Percentiles rank a stretch among this genome's conserved stretches.
These are phyloP conservation scores for Cystobasidiopsis lactophilus DNA, from an alignment of 768 basidiomycete species.

Conservation along the genomic window DNA sequence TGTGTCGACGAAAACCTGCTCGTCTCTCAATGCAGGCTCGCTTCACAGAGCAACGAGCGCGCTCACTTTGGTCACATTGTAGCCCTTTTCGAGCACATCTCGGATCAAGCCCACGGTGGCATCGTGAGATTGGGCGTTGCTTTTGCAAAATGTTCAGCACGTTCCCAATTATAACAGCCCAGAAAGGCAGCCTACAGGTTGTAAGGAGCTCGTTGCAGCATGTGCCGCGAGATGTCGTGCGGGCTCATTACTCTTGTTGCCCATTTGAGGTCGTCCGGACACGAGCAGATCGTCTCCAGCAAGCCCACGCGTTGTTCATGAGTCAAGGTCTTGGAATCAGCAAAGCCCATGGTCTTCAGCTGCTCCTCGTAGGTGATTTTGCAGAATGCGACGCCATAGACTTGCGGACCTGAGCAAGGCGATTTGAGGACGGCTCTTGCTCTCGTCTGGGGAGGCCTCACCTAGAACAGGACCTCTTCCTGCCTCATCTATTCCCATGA, in stretches of 20 bases:
- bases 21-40: not conserved
- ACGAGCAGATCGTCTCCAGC: constrained; percentile 43
- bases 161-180: not conserved
- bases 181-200: constrained; percentile 35
- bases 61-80: constrained; percentile 60
- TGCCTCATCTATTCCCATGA: constrained; percentile 97
- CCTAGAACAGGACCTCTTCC: constrained; percentile 88
- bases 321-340: constrained; percentile 83
- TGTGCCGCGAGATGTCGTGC: constrained; percentile 70
- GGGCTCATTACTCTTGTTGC: constrained; percentile 35
- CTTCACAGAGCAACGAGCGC: constrained; percentile 7
- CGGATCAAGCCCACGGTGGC: constrained; percentile 75
- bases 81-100: constrained; percentile 56
- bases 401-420: constrained; percentile 39
- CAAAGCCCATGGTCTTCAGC: constrained; percentile 66
- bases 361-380: constrained; percentile 50
- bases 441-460: constrained; percentile 10
- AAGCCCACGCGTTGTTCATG: constrained; percentile 43
- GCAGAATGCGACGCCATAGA: constrained; percentile 89
- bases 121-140: constrained; percentile 62
- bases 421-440: not conserved
- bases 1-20: constrained; percentile 79
- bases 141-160: not conserved
- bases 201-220: constrained; percentile 59
- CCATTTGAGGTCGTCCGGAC: constrained; percentile 38